Evolutionary conservation across 306 rosid genomes (phyloP), one percentile per base, ranked within the genome.

Genomic region (Trichosanthes truncata): DNA sequence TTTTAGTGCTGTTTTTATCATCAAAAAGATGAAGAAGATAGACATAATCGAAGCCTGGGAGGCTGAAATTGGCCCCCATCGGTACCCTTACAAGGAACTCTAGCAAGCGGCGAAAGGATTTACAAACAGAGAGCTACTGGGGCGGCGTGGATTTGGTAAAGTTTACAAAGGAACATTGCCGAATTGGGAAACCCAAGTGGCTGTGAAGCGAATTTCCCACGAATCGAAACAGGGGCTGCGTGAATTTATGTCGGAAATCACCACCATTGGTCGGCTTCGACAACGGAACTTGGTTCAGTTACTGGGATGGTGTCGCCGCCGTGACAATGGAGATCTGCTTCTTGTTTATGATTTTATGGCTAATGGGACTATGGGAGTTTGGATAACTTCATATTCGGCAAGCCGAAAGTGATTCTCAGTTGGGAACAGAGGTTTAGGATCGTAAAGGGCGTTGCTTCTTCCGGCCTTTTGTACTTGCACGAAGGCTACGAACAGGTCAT

Each of bases 261-360:
- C 97, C 3, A 93, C 89, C 79, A 91, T 91, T 43, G 98, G 98
- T 12, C 83, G 90, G 80, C 94, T 93, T 15, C 92, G 98, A 0
- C 98, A 93, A 76, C 81, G 95, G 80, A 93, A 93, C 61, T 68
- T 93, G 86, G 94, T 85, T 76, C 96, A 90, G 56, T 78, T 93
- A 3, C 74, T 87, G 33, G 98, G 98, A 0, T 93, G 98, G 98
- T 93, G 98, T 72, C 92, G 97, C 5, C 87, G 88, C 8, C 80
- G 89, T n/a, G n/a, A n/a, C n/a, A n/a, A n/a, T 0, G 89, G 95
- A 0, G 94, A 93, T 80, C 87, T 93, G 1, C 78, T 93, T 7
- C 90, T 93, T 14, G 98, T 91, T 57, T 93, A 93, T 38, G 98
- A 93, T 31, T 93, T 63, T 73, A 91, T 93, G 98, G 85, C 92